Evolutionary conservation across 2,329 filamentous ascomycete genomes (phyloP).

Genomic region (Myriosclerotinia scirpicola): DNA sequence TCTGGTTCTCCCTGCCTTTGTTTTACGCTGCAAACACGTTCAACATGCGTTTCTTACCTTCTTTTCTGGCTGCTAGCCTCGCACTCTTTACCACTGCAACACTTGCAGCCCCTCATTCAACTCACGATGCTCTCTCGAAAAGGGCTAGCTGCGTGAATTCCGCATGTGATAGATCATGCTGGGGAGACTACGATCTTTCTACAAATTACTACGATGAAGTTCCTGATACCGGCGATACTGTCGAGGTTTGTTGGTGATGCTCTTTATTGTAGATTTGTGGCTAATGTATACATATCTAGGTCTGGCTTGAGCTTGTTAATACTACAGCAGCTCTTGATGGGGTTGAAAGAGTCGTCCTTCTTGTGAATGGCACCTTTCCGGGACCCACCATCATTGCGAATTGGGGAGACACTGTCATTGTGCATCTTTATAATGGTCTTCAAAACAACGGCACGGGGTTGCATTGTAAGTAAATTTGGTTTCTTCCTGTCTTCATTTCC

Average conservation of each 20-base stretch:
- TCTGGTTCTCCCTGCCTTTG: neutral
- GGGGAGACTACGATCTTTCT: constrained; percentile 50
- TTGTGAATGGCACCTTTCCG: constrained; percentile 39
- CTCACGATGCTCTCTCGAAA: neutral
- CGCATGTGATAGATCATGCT: constrained; percentile 33
- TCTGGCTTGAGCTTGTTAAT: constrained; percentile 26
- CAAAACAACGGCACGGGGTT: constrained; percentile 42
- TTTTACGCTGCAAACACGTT: neutral
- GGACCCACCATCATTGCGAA: constrained; percentile 39
- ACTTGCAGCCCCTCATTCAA: neutral
- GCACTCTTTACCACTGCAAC: neutral
- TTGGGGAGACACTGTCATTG: constrained; percentile 43
- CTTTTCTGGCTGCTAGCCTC: constrained; percentile 1
- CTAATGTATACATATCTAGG: constrained; percentile 14
- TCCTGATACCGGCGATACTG: constrained; percentile 49
- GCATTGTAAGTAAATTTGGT: constrained; percentile 40
- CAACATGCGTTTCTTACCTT: constrained; percentile 7
- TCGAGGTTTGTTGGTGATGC: constrained; percentile 36
- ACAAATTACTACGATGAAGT: constrained; percentile 42
- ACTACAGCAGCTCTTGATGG: constrained; percentile 36
- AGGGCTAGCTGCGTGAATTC: constrained; percentile 1
- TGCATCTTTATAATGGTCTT: constrained; percentile 37
- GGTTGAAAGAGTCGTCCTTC: constrained; percentile 30
- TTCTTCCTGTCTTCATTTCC: neutral
- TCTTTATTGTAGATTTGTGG: neutral